Base-by-base conservation (phyloP, 1,139 yeast genomes). In the Suhomyces maxii region DNA sequence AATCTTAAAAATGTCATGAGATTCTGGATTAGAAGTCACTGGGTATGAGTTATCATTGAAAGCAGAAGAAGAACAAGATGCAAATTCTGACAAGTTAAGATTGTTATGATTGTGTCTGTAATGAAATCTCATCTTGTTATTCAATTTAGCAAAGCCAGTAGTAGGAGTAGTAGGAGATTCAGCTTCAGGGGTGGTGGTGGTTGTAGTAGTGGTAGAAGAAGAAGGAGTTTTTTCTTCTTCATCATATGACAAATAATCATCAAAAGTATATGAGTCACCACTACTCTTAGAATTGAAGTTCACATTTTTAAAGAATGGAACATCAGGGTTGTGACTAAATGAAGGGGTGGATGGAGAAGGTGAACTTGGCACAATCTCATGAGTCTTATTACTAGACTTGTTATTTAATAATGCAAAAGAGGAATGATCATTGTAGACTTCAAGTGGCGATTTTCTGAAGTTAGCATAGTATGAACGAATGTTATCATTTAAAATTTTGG, bases 61-160 rank as follows among this genome's bases (percentile, higher is more conserved):
- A 9, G 46, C 46, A 36, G 39, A 35, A 1, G 47, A 31, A 7
- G 47, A 43, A 37, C 43, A 44, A n/a, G 45, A 41, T 23, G 45
- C 37, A 34, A 44, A 40, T 30, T 46, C 46, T 7, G 57, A 53
- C 47, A 76, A 64, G 53, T 73, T 77, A 55, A 76, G 68, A 51
- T 70, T 73, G 48, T 74, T 76, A 51, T 72, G 63, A 49, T 71
- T 72, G 14, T 54, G 64, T 54, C 81, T 71, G 56, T 73, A 76
- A 50, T 71, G 75, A 52, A 76, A 70, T 45, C 74, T 65, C 67
- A 73, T 68, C 51, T 71, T 71, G 36, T 61, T 56, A 33, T 34
- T 42, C n/a, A 28, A 30, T 9, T 37, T 36, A 28, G 41, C 31
- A 13, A 46, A 36, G 7, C 31, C 44, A 8, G 40, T 38, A 13